phyloP scores from a whole-genome alignment of 805 yeast species.

The Kodamaea hsintzibuensis region DNA sequence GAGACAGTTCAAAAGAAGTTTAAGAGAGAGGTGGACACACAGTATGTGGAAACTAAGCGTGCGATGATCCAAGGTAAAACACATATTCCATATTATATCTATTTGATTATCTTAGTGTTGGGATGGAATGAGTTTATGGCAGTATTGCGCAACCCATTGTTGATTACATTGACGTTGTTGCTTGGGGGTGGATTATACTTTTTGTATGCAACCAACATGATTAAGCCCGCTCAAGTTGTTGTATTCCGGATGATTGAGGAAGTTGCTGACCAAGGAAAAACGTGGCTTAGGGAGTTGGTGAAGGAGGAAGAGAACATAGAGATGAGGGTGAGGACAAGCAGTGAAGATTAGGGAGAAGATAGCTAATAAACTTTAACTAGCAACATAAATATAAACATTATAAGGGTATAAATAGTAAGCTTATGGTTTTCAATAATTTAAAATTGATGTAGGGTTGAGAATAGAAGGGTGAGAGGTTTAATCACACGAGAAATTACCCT shows the following conservation, averaged over 20 bases:
- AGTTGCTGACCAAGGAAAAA: constrained; percentile 56
- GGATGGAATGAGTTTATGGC: constrained; percentile 98
- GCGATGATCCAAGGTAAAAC: constrained; percentile 76
- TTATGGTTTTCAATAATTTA: too few species aligned
- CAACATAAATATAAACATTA: too few species aligned
- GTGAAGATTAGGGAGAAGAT: background rate
- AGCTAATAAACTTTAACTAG: too few species aligned
- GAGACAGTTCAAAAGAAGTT: constrained; percentile 57
- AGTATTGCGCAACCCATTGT: constrained; percentile 80
- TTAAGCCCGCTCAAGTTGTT: constrained; percentile 72
- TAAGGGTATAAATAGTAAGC: too few species aligned
- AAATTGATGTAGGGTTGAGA: too few species aligned
- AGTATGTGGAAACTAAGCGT: constrained; percentile 84
- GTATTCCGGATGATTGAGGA: constrained; percentile 59
- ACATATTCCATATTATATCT: constrained; percentile 82
- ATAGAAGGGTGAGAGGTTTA: too few species aligned
- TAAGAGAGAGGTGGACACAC: constrained; percentile 73
- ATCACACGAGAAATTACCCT: too few species aligned
- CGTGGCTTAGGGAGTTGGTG: constrained; percentile 58
- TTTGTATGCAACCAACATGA: constrained; percentile 66
- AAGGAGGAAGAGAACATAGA: constrained; percentile 43
- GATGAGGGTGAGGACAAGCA: constrained; percentile 7
- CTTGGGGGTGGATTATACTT: constrained; percentile 62
- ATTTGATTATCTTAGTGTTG: constrained; percentile 65
- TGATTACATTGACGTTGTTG: constrained; percentile 62